These are phyloP conservation scores for Backusella morwellensis DNA, from an alignment of 192 early-diverging fungal genomes.

Conservation along the genomic window DNA sequence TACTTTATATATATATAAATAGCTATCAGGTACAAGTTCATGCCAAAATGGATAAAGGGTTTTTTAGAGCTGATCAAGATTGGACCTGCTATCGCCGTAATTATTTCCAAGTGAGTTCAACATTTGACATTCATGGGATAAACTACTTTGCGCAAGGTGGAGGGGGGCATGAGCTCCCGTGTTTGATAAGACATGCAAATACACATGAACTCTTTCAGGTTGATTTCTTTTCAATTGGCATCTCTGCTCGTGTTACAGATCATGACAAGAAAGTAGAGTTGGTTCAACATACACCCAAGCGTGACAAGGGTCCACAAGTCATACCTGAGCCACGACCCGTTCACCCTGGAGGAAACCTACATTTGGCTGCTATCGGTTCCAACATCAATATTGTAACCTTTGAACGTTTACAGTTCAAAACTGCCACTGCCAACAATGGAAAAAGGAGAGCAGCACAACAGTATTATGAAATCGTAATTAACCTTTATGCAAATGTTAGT, in stretches of 20 bases:
- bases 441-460: conserved; percentile 86
- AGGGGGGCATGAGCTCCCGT: conserved; percentile 47
- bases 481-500: conserved; percentile 66
- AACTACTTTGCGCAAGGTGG: conserved; percentile 10
- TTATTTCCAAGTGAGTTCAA: conserved; percentile 68
- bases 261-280: conserved; percentile 72
- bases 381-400: conserved; percentile 62
- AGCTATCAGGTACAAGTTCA: conserved; percentile 29
- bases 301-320: conserved; percentile 90
- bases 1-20: conserved; percentile 13
- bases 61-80: conserved; percentile 68
- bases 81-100: conserved; percentile 87
- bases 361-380: conserved; percentile 42
- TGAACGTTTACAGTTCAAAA: conserved; percentile 92
- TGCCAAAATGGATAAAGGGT: conserved; percentile 73
- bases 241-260: conserved; percentile 67
- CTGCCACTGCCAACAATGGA: conserved; percentile 89
- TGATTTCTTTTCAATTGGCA: conserved; percentile 65
- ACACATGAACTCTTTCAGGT: conserved; percentile 24
- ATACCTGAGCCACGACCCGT: conserved; percentile 56
- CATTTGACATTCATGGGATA: conserved; percentile 41
- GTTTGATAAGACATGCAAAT: conserved; percentile 49
- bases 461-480: conserved; percentile 73
- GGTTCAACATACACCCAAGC: conserved; percentile 88
- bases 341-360: conserved; percentile 52